Percentiles rank a stretch among this genome's conserved stretches.
Conservation (phyloP, 1,139 yeast genomes). For the Pichia terricola region DNA sequence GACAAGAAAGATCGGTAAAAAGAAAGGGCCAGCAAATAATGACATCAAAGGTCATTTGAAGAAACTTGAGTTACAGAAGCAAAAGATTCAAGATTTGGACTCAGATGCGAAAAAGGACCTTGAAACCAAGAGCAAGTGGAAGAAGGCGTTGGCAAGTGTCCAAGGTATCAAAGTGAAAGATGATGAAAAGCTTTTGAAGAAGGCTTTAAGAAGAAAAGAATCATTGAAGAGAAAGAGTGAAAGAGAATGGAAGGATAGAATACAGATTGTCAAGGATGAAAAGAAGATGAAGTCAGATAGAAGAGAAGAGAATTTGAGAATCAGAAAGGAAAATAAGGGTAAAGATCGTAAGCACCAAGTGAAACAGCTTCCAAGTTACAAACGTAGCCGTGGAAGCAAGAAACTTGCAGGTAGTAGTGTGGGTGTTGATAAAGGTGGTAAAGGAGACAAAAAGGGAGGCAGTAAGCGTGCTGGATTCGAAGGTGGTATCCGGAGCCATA, state of each 20-base stretch:
- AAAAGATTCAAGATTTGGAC: slow-evolving; percentile 49
- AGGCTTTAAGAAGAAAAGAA: slow-evolving; percentile 77
- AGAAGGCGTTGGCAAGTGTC: slow-evolving; percentile 70
- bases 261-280: slow-evolving; percentile 65
- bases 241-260: slow-evolving; percentile 80
- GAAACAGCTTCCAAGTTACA: slow-evolving; percentile 56
- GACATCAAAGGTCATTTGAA: slow-evolving; percentile 79
- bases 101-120: slow-evolving; percentile 53
- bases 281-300: slow-evolving; percentile 70
- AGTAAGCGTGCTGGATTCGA: slow-evolving; percentile 50
- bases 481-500: slow-evolving; percentile 28
- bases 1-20: slow-evolving; percentile 48
- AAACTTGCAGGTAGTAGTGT: slow-evolving; percentile 11
- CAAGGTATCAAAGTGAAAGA: slow-evolving; percentile 86
- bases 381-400: slow-evolving; percentile 29
- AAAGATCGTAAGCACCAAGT: slow-evolving; percentile 58
- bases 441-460: not conserved
- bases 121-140: slow-evolving; percentile 78
- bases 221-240: slow-evolving; percentile 73
- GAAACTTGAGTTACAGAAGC: slow-evolving; percentile 65
- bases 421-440: not conserved
- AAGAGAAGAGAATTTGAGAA: slow-evolving; percentile 80
- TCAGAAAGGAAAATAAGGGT: slow-evolving; percentile 74
- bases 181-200: slow-evolving; percentile 78
- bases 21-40: slow-evolving; percentile 77